These are phyloP conservation scores for Stemphylium beticola DNA, from an alignment of 2,329 filamentous ascomycete species.

Conservation along the genomic window DNA sequence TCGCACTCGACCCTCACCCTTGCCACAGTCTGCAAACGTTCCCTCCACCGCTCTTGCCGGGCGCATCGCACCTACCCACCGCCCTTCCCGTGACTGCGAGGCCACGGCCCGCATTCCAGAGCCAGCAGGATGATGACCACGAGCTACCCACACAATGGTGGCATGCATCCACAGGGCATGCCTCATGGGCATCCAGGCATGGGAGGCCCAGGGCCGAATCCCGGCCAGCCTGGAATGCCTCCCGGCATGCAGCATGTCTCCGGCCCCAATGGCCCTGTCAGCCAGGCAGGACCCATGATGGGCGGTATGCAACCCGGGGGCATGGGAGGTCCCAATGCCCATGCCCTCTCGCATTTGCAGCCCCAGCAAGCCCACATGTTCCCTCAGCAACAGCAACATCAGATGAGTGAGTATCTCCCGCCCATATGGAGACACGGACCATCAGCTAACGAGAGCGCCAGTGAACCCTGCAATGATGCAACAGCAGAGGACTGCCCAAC, in stretches of 20 bases:
- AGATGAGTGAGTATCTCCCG: constrained; percentile 44
- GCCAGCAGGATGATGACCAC: constrained; percentile 69
- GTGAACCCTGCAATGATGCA: constrained; percentile 52
- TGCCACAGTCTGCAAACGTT: constrained; percentile 6
- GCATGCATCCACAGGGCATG: constrained; percentile 75
- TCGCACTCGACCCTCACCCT: constrained; percentile 8
- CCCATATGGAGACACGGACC: background rate
- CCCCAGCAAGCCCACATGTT: constrained; percentile 66
- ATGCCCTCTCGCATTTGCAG: constrained; percentile 74
- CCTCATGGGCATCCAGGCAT: constrained; percentile 66
- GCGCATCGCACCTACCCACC: constrained; percentile 10
- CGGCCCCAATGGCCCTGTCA: constrained; percentile 72
- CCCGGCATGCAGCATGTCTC: constrained; percentile 75
- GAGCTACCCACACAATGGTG: constrained; percentile 71
- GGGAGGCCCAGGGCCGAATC: constrained; percentile 72
- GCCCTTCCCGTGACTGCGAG: constrained; percentile 15
- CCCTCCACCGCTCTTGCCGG: constrained; percentile 3
- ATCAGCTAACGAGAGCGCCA: constrained; percentile 21
- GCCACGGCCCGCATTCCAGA: constrained; percentile 19
- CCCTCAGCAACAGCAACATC: constrained; percentile 54
- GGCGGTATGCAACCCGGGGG: constrained; percentile 70
- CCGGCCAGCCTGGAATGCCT: constrained; percentile 69
- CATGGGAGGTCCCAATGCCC: constrained; percentile 63
- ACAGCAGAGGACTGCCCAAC: constrained; percentile 52
- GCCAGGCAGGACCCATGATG: constrained; percentile 75